Conservation (phyloP, 306 rosid genomes). For the Datisca glomerata region DNA sequence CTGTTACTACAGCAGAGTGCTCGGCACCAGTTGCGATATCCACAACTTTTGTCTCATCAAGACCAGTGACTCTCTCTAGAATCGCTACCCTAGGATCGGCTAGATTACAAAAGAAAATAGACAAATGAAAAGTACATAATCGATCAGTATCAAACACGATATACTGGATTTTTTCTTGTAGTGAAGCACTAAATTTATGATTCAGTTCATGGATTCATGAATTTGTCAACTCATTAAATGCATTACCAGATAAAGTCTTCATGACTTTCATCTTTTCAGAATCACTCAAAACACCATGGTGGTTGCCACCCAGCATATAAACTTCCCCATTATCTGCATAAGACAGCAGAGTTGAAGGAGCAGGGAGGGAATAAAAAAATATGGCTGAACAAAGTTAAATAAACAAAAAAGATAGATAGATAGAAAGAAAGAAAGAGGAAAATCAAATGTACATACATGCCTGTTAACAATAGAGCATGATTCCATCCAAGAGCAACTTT, state of each 20-base stretch:
- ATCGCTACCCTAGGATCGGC: constrained; percentile 27
- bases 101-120: background rate
- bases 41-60: constrained; percentile 29
- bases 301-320: constrained; percentile 73
- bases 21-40: constrained; percentile 76
- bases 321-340: constrained; percentile 44
- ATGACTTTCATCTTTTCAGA: constrained; percentile 18
- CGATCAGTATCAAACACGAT: too few species aligned
- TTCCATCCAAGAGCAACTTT: constrained; percentile 70
- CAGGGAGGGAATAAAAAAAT: constrained; percentile 9
- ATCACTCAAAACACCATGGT: constrained; percentile 54
- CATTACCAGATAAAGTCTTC: constrained; percentile 37
- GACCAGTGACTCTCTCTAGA: constrained; percentile 37
- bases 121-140: too few species aligned
- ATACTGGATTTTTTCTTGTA: too few species aligned
- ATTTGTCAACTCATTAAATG: constrained; percentile 3
- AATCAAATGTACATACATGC: constrained; percentile 21
- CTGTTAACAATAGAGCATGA: constrained; percentile 65
- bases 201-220: background rate
- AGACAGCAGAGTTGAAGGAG: background rate
- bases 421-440: too few species aligned
- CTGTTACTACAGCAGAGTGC: constrained; percentile 67
- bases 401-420: background rate
- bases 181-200: too few species aligned
- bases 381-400: constrained; percentile 5